Percentiles rank a stretch among this genome's conserved stretches.
These are phyloP conservation scores for Teunomyces tritomae DNA, from an alignment of 805 yeast species.

Conservation along the genomic window DNA sequence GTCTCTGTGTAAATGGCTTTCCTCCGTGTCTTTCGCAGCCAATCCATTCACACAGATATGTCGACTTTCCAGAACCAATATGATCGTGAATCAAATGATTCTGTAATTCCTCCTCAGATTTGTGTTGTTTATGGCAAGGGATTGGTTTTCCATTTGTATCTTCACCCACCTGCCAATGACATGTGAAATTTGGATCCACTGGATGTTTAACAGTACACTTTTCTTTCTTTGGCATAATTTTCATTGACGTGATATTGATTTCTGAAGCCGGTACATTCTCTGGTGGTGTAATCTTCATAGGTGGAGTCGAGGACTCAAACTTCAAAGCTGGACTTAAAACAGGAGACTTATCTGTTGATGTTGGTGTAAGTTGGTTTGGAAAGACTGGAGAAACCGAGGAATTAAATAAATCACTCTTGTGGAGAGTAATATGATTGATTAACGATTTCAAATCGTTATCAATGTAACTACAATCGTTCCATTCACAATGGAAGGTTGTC, in stretches of 20 bases:
- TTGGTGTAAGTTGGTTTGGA: slow-evolving; percentile 8
- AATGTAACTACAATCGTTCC: slow-evolving; percentile 68
- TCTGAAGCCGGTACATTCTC: background rate
- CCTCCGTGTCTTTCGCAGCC: slow-evolving; percentile 64
- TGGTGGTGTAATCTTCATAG: background rate
- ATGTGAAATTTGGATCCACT: slow-evolving; percentile 37
- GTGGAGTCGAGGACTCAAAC: background rate
- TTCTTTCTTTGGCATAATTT: slow-evolving; percentile 27
- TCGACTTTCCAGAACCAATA: slow-evolving; percentile 68
- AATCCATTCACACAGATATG: slow-evolving; percentile 74
- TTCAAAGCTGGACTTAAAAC: background rate
- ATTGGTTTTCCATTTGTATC: slow-evolving; percentile 28
- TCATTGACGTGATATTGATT: slow-evolving; percentile 33
- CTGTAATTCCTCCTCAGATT: slow-evolving; percentile 59
- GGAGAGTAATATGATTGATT: slow-evolving; percentile 49
- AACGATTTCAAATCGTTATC: slow-evolving; percentile 53
- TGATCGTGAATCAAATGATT: slow-evolving; percentile 68
- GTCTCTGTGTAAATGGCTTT: slow-evolving; percentile 73
- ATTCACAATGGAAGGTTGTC: slow-evolving; percentile 55
- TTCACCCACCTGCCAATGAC: slow-evolving; percentile 41
- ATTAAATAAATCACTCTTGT: slow-evolving; percentile 15
- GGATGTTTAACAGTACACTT: slow-evolving; percentile 6
- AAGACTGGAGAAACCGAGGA: slow-evolving; percentile 3
- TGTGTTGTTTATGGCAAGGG: slow-evolving; percentile 52
- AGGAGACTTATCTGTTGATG: slow-evolving; percentile 10